A percentile compares a stretch with the other conserved stretches of the same genome.
phyloP scores from a whole-genome alignment of 2,329 filamentous ascomycete species.

The Trichoderma harzianum region DNA sequence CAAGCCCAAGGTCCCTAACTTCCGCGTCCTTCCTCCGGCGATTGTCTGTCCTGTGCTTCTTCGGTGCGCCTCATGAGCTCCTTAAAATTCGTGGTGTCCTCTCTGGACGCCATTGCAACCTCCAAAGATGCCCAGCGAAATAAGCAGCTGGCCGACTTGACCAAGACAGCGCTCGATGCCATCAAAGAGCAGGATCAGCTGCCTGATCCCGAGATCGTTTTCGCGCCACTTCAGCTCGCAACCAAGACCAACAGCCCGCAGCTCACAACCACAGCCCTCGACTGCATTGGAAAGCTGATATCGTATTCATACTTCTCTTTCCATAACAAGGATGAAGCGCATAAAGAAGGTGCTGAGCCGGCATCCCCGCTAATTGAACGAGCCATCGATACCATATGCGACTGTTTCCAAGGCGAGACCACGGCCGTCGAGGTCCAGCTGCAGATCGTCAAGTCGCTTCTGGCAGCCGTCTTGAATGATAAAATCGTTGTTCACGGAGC shows the following conservation, averaged over 20 bases:
- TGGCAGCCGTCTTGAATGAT: conserved; percentile 94
- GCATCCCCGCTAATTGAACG: conserved; percentile 82
- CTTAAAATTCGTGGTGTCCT: conserved; percentile 91
- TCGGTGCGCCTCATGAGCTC: conserved; percentile 68
- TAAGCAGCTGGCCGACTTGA: conserved; percentile 77
- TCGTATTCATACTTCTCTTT: conserved; percentile 97
- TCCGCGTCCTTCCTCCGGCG: conserved; percentile 15
- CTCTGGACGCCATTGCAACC: conserved; percentile 83
- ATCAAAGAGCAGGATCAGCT: conserved; percentile 82
- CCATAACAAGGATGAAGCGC: conserved; percentile 46
- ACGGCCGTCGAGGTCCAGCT: conserved; percentile 90
- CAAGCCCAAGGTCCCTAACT: conserved; percentile 11
- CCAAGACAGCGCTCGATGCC: conserved; percentile 76
- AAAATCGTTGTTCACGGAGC: conserved; percentile 98
- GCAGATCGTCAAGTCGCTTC: conserved; percentile 94
- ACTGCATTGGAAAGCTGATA: conserved; percentile 98
- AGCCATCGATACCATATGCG: conserved; percentile 98
- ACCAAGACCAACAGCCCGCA: conserved; percentile 82
- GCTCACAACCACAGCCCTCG: conserved; percentile 83
- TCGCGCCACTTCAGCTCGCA: conserved; percentile 84
- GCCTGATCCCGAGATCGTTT: conserved; percentile 88
- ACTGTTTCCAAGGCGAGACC: conserved; percentile 96
- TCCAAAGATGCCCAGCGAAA: conserved; percentile 89
- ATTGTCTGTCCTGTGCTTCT: conserved; percentile 17
- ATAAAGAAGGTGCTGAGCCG: conserved; percentile 39